Percentiles rank a stretch among this genome's conserved stretches.
phyloP scores from a whole-genome alignment of 2,329 filamentous ascomycete species.

The Phyllosticta ampelicida region DNA sequence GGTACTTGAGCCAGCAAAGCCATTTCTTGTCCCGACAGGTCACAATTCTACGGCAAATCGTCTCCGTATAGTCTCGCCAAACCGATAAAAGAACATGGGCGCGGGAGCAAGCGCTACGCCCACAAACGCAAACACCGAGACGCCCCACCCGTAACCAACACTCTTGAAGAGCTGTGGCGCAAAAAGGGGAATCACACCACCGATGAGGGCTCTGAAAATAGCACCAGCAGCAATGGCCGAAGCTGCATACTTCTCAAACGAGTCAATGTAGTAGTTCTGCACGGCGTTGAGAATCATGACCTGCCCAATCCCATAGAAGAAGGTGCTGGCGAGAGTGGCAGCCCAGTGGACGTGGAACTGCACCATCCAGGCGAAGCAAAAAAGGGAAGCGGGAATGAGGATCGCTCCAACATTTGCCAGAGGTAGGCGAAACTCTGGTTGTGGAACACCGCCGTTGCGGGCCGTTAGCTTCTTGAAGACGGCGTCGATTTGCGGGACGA shows the following conservation, averaged over 20 bases:
- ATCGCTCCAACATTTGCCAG: constrained; percentile 36
- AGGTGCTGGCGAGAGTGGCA: constrained; percentile 31
- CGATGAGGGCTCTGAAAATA: constrained; percentile 36
- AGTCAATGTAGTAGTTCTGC: constrained; percentile 46
- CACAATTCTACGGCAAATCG: constrained; percentile 27
- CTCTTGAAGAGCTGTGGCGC: constrained; percentile 34
- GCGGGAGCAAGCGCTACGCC: constrained; percentile 37
- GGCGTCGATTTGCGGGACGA: constrained; percentile 37
- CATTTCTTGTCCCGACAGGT: neutral
- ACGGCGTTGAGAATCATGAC: constrained; percentile 43
- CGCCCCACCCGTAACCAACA: constrained; percentile 40
- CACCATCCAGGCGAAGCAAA: constrained; percentile 36
- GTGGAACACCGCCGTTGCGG: constrained; percentile 29
- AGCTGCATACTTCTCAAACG: constrained; percentile 41
- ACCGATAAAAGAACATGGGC: constrained; percentile 39
- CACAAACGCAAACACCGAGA: constrained; percentile 38
- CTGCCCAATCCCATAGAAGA: constrained; percentile 42
- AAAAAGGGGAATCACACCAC: constrained; percentile 37
- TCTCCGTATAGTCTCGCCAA: constrained; percentile 36
- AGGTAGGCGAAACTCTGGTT: constrained; percentile 36
- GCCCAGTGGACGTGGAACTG: constrained; percentile 32
- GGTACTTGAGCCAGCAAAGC: too few species aligned
- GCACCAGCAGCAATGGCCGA: constrained; percentile 40
- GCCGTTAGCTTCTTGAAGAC: constrained; percentile 36
- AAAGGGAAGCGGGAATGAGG: constrained; percentile 33